phyloP scores from a whole-genome alignment of 169 alveolate genomes.

The Theileria equi region DNA sequence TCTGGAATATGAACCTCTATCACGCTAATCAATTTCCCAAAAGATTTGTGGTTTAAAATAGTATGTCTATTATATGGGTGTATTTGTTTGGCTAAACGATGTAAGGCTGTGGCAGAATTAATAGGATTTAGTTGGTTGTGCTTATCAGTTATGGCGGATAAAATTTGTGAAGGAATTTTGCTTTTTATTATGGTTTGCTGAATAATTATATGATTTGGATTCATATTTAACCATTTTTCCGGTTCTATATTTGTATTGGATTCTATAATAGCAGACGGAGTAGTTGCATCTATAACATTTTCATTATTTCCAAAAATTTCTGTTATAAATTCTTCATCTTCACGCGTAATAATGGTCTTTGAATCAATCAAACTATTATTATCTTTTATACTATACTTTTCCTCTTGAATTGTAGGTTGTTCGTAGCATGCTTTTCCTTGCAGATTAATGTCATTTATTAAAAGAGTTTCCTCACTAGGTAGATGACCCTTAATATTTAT shows the following conservation, averaged over 20 bases:
- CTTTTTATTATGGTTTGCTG: conserved; percentile 52
- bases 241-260: conserved; percentile 56
- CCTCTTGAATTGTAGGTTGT: conserved; percentile 2
- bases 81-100: conserved; percentile 49
- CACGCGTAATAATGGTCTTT: neutral
- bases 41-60: conserved; percentile 27
- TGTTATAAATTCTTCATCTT: conserved; percentile 12
- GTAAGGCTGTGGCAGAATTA: conserved; percentile 56
- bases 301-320: conserved; percentile 21
- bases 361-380: neutral
- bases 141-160: conserved; percentile 33
- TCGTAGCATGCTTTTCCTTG: conserved; percentile 49
- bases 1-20: conserved; percentile 15
- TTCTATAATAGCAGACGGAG: conserved; percentile 58
- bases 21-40: conserved; percentile 11
- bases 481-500: neutral
- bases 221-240: conserved; percentile 66
- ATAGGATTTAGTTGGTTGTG: conserved; percentile 40
- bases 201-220: conserved; percentile 49
- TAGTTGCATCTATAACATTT: conserved; percentile 48
- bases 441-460: conserved; percentile 42
- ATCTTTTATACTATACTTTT: neutral
- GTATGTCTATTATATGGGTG: conserved; percentile 37
- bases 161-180: conserved; percentile 30
- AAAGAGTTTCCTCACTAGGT: neutral